Conservation (phyloP, 306 rosid genomes). For the Sindora glabra region DNA sequence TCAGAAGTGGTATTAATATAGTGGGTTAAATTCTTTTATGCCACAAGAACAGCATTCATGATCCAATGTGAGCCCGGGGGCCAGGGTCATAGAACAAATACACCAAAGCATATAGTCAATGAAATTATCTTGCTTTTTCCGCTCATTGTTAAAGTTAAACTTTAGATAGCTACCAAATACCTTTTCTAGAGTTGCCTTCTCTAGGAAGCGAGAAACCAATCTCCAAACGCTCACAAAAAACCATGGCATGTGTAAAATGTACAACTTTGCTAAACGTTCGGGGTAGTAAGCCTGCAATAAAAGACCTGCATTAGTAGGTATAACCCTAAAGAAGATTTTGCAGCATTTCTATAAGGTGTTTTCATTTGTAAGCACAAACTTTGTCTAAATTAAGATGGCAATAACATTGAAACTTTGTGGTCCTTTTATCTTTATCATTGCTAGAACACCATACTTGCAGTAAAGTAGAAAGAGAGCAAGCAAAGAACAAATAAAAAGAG, state of each 20-base stretch:
- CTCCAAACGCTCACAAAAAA: slow-evolving; percentile 90
- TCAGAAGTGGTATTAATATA: too few relatives aligned
- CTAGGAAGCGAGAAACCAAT: slow-evolving; percentile 72
- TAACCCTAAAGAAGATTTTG: too few relatives aligned
- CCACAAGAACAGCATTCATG: neutral
- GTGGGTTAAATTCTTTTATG: neutral
- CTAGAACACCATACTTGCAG: too few relatives aligned
- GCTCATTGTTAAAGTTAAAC: neutral
- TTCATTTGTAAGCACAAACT: too few relatives aligned
- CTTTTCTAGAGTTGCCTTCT: slow-evolving; percentile 77
- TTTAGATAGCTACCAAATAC: slow-evolving; percentile 20
- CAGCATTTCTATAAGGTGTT: too few relatives aligned
- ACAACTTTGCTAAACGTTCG: slow-evolving; percentile 71
- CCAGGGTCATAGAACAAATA: neutral
- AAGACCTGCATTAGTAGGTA: too few relatives aligned
- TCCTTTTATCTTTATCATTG: too few relatives aligned
- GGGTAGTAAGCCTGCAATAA: slow-evolving; percentile 80
- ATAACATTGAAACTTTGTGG: too few relatives aligned
- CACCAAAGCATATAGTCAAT: neutral
- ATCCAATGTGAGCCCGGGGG: neutral
- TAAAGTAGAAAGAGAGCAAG: too few relatives aligned
- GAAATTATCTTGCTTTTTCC: neutral
- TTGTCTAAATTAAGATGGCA: too few relatives aligned
- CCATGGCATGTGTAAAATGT: slow-evolving; percentile 71
- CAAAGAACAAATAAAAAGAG: too few relatives aligned